These are phyloP conservation scores for Podila minutissima DNA, from an alignment of 192 early-diverging fungal species.

Conservation along the genomic window DNA sequence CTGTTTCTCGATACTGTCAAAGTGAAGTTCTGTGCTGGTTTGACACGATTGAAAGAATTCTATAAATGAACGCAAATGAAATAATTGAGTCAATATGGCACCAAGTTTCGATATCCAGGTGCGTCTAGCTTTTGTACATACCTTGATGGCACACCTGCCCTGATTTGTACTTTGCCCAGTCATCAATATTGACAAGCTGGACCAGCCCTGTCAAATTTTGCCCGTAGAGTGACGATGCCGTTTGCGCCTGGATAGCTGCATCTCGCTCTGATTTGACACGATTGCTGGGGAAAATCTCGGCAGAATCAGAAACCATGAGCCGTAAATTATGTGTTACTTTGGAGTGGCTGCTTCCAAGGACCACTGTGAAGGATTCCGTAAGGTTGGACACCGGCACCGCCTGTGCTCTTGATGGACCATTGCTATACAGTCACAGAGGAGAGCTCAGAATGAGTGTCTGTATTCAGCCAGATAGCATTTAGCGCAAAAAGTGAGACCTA, in stretches of 20 bases:
- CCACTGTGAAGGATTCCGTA: constrained; percentile 78
- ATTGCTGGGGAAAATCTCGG: constrained; percentile 31
- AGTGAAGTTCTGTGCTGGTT: constrained; percentile 81
- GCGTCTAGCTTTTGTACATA: constrained; percentile 12
- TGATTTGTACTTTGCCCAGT: constrained; percentile 65
- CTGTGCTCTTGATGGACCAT: neutral
- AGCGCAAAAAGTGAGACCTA: constrained; percentile 7
- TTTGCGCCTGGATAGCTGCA: constrained; percentile 74
- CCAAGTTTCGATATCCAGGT: neutral
- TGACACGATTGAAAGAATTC: constrained; percentile 71
- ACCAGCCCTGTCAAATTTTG: constrained; percentile 69
- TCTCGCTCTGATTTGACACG: constrained; percentile 56
- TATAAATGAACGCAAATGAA: constrained; percentile 3
- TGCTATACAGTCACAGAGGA: neutral
- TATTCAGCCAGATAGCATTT: neutral
- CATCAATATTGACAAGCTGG: constrained; percentile 54
- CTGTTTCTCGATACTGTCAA: constrained; percentile 73
- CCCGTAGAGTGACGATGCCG: constrained; percentile 70
- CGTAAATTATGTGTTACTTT: constrained; percentile 77
- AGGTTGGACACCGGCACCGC: constrained; percentile 50
- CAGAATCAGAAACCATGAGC: constrained; percentile 61
- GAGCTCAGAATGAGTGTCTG: neutral
- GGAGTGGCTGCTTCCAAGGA: constrained; percentile 77
- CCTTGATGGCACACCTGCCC: constrained; percentile 65
- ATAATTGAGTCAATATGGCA: neutral